phyloP scores from a whole-genome alignment of 495 filamentous ascomycete species.

The Annulohypoxylon moriforme region DNA sequence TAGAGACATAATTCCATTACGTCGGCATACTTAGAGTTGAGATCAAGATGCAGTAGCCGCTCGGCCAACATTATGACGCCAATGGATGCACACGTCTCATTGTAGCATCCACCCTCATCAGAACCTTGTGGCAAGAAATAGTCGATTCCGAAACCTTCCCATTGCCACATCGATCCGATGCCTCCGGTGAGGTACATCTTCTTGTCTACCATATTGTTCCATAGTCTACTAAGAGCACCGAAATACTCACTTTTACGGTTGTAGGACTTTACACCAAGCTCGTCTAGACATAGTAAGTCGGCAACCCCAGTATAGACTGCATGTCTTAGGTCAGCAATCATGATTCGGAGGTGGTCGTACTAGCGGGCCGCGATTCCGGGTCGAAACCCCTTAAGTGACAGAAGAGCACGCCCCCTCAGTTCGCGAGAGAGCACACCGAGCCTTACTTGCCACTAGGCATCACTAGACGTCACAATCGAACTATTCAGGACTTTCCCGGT shows the following conservation, averaged over 20 bases:
- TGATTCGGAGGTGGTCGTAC: neutral
- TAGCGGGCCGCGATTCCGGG: neutral
- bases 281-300: slow-evolving; percentile 52
- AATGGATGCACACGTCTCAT: slow-evolving; percentile 70
- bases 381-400: slow-evolving; percentile 4
- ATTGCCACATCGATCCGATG: slow-evolving; percentile 68
- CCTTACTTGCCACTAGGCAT: neutral
- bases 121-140: slow-evolving; percentile 68
- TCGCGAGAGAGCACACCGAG: slow-evolving; percentile 2
- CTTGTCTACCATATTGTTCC: slow-evolving; percentile 68
- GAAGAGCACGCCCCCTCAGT: neutral
- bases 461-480: neutral
- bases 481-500: neutral
- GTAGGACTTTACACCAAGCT: slow-evolving; percentile 43
- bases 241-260: slow-evolving; percentile 44
- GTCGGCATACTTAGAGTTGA: slow-evolving; percentile 65
- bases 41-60: slow-evolving; percentile 62
- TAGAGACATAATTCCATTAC: slow-evolving; percentile 70
- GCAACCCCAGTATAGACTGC: slow-evolving; percentile 53
- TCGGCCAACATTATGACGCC: slow-evolving; percentile 71
- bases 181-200: slow-evolving; percentile 72
- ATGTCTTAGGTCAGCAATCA: slow-evolving; percentile 12
- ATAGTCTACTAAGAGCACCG: slow-evolving; percentile 58
- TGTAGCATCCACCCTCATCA: slow-evolving; percentile 70
- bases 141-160: slow-evolving; percentile 70